These are phyloP conservation scores for Exophiala lecanii-corni DNA, from an alignment of 2,329 filamentous ascomycete genomes.

Conservation along the genomic window DNA sequence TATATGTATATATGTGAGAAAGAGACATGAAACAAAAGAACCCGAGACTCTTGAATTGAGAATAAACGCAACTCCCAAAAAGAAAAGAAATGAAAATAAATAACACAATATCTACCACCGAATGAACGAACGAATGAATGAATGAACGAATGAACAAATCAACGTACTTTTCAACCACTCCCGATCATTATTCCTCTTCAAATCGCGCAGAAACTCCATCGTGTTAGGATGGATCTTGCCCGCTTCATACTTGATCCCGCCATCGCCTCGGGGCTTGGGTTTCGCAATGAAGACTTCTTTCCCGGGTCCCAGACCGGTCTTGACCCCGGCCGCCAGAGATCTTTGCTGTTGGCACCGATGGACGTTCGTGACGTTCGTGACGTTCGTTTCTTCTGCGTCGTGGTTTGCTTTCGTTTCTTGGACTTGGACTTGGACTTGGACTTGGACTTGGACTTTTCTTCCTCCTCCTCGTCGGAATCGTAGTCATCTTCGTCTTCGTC, in stretches of 20 bases:
- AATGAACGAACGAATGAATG: neutral
- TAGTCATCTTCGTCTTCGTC: slow-evolving; percentile 26
- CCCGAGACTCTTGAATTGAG: too few relatives aligned
- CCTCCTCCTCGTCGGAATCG: slow-evolving; percentile 29
- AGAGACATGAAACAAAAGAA: too few relatives aligned
- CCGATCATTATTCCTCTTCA: slow-evolving; percentile 58
- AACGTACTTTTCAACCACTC: slow-evolving; percentile 58
- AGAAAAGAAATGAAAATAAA: slow-evolving; percentile 7
- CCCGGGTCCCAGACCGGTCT: slow-evolving; percentile 52
- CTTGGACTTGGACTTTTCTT: slow-evolving; percentile 31
- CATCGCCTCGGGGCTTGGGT: slow-evolving; percentile 57
- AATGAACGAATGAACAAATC: slow-evolving; percentile 4
- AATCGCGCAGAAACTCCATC: slow-evolving; percentile 55
- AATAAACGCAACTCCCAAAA: neutral
- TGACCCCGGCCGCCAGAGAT: slow-evolving; percentile 56
- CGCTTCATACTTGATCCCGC: slow-evolving; percentile 54
- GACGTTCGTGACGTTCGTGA: too few relatives aligned
- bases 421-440: slow-evolving; percentile 22
- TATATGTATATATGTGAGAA: slow-evolving; percentile 3
- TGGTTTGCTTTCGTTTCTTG: slow-evolving; percentile 19
- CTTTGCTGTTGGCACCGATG: slow-evolving; percentile 35
- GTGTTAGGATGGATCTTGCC: slow-evolving; percentile 61
- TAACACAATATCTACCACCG: too few relatives aligned
- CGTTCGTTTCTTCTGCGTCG: too few relatives aligned
- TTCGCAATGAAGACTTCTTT: slow-evolving; percentile 59